Evolutionary conservation across 75 land plant genomes (phyloP), one percentile per base, ranked within the genome.

Genomic region (Picea sitchensis): DNA sequence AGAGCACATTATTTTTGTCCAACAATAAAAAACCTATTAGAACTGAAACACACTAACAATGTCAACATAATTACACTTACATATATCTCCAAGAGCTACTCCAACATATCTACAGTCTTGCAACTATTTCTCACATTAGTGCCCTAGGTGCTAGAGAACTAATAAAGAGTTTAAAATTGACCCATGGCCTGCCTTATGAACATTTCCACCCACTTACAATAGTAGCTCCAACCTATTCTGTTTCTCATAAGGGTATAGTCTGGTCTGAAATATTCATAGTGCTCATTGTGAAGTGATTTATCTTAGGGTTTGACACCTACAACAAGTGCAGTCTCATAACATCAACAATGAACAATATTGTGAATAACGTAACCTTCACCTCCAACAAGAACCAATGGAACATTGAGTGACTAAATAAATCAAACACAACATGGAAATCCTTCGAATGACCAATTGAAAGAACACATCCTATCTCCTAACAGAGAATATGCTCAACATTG

Each of bases 181-280:
- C 87, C 89, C 80, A 87, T 88, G 26, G 98, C 98, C 73, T 93
- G 96, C 21, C 96, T 81, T 11, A 89, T 86, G 80, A 95, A 95
- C 96, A 95, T 95, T 80, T 95, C 96, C 73, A 90, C 12, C 98
- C 98, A 69, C 92, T 84, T 51, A 93, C 94, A 34, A 76, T 76
- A 36, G 65, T 81, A 4, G 90, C 98, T 65, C 96, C 98, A 44
- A 73, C 71, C 64, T 93, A 92, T 79, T 80, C 79, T 51, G 94
- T 92, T 86, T 93, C 94, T 73, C 81, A 58, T 78, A 95, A 57
- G 12, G 93, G 90, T 80, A 84, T 83, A 51, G 98, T 95, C 26
- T 26, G 26, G 26, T 26, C 92, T 90, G 84, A 88, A 90, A 51
- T 90, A 90, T 67, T 90, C 92, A 82, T 82, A 90, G 62, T 90